Percentiles rank a stretch among this genome's conserved stretches.
phyloP scores from a whole-genome alignment of 495 filamentous ascomycete genomes.

The Pseudomonodictys pantanalensis region DNA sequence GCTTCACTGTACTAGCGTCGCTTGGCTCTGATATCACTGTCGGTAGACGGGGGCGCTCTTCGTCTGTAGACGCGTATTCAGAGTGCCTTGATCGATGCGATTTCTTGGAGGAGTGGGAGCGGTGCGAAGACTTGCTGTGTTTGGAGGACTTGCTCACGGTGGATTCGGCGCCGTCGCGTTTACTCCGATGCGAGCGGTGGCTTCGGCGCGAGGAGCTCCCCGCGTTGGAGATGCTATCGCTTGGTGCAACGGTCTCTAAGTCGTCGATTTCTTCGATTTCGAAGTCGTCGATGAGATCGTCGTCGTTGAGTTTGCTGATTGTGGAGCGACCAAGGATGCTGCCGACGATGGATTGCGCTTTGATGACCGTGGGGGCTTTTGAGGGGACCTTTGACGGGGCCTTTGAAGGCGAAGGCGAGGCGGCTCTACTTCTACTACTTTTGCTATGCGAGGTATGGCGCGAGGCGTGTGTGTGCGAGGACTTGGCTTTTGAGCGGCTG shows the following conservation, averaged over 20 bases:
- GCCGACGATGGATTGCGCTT: conserved; percentile 21
- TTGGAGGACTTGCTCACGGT: conserved; percentile 17
- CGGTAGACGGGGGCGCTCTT: conserved; percentile 4
- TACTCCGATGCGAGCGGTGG: conserved; percentile 19
- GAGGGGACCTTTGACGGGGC: neutral
- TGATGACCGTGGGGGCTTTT: no score
- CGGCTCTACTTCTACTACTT: conserved; percentile 21
- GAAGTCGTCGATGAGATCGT: conserved; percentile 4
- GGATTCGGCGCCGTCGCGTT: conserved; percentile 3
- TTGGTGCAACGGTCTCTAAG: conserved; percentile 37
- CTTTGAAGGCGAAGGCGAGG: conserved; percentile 14
- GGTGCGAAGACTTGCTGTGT: conserved; percentile 17
- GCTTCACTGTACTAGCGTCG: conserved; percentile 34
- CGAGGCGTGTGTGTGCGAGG: conserved; percentile 15
- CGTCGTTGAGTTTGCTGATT: conserved; percentile 8
- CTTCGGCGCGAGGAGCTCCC: conserved; percentile 30
- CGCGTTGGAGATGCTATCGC: conserved; percentile 41
- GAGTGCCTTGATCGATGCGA: conserved; percentile 5
- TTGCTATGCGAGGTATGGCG: conserved; percentile 14
- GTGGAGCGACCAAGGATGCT: conserved; percentile 27
- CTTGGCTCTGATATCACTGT: conserved; percentile 27
- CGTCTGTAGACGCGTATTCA: neutral
- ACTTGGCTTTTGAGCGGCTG: conserved; percentile 28
- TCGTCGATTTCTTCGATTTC: conserved; percentile 33
- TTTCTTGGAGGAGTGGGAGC: conserved; percentile 13